Conservation (phyloP, 345 rosid species). For the Camelina laxa region DNA sequence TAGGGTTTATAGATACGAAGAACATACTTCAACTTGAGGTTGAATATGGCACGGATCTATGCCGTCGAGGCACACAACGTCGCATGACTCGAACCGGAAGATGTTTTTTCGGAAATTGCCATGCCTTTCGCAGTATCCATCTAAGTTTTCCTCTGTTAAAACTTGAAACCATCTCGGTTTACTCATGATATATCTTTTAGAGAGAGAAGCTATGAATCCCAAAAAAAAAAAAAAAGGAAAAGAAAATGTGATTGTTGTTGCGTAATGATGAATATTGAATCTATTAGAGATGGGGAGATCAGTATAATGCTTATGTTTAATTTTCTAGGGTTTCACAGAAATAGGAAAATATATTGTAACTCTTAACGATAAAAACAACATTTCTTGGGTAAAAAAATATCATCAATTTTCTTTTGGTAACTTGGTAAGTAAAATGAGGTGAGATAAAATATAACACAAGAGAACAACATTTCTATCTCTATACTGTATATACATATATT, state of each 20-base stretch:
- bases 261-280: not conserved
- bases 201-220: not conserved
- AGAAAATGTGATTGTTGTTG: not conserved
- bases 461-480: too few relatives aligned
- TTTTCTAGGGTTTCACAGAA: not conserved
- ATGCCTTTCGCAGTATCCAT: not conserved
- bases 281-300: not conserved
- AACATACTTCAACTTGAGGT: not conserved
- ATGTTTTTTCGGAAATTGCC: not conserved
- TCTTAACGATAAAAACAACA: too few relatives aligned
- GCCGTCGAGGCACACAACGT: not conserved
- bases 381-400: too few relatives aligned
- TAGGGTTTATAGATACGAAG: not conserved
- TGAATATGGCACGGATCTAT: not conserved
- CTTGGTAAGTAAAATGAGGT: too few relatives aligned
- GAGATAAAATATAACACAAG: too few relatives aligned
- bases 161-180: slow-evolving; percentile 5
- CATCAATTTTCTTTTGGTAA: too few relatives aligned
- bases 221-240: not conserved
- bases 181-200: not conserved
- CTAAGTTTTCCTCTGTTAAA: not conserved
- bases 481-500: too few relatives aligned
- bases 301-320: not conserved
- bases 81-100: slow-evolving; percentile 5
- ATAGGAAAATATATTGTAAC: not conserved